Evolutionary conservation across 78 protist genomes (phyloP).

Genomic region (Dictyostelium capitatum): DNA sequence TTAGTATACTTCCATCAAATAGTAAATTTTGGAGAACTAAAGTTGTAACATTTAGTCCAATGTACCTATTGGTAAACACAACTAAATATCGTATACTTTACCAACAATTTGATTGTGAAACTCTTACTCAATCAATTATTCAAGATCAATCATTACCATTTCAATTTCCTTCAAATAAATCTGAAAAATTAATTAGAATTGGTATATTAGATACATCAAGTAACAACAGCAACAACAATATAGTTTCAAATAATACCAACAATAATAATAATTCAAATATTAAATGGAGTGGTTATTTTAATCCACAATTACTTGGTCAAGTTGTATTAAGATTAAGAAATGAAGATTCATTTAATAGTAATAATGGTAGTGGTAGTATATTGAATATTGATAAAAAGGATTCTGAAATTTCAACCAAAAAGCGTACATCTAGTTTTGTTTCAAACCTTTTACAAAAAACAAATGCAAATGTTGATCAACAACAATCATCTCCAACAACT

Average conservation of each 20-base stretch:
- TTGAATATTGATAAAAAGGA: conserved; percentile 32
- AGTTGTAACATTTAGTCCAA: conserved; percentile 68
- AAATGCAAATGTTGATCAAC: neutral
- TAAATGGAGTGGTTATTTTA: conserved; percentile 70
- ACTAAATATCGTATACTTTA: conserved; percentile 12
- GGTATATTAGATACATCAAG: neutral
- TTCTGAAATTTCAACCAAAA: conserved; percentile 40
- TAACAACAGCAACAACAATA: neutral
- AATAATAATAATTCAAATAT: neutral
- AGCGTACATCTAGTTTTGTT: neutral
- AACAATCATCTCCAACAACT: neutral
- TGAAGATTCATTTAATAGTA: neutral
- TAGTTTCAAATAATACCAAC: neutral
- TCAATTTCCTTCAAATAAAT: conserved; percentile 44
- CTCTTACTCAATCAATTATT: conserved; percentile 28
- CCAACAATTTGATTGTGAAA: conserved; percentile 64
- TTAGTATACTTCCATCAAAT: conserved; percentile 53
- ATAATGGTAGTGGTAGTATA: neutral
- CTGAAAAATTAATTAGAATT: conserved; percentile 45
- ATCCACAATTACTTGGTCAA: conserved; percentile 44
- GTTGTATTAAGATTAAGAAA: conserved; percentile 45
- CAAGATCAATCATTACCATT: conserved; percentile 68
- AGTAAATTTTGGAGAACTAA: conserved; percentile 41
- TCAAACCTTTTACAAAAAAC: neutral
- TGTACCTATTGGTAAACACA: conserved; percentile 47